Evolutionary conservation across 371 early-diverging fungal species (phyloP).

Genomic region (Circinella umbellata): DNA sequence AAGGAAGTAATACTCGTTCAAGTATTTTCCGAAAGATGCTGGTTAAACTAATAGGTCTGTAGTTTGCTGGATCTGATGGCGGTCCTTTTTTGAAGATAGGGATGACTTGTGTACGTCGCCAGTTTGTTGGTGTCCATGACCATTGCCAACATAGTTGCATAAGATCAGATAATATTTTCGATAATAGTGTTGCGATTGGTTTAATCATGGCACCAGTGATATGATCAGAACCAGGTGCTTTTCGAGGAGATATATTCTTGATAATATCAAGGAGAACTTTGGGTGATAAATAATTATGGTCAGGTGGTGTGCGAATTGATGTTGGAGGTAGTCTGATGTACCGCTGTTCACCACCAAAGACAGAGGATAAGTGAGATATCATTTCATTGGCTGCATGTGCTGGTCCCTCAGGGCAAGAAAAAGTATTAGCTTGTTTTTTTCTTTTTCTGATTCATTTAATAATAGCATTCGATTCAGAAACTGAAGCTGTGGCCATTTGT

Average conservation of each 20-base stretch:
- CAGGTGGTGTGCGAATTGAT: too few relatives aligned
- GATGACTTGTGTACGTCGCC: slow-evolving; percentile 28
- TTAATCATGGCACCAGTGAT: slow-evolving; percentile 30
- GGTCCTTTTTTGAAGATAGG: slow-evolving; percentile 31
- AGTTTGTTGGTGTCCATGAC: slow-evolving; percentile 18
- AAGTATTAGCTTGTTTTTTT: not conserved
- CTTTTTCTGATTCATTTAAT: slow-evolving; percentile 3
- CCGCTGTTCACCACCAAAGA: slow-evolving; percentile 12
- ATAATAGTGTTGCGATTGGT: slow-evolving; percentile 8
- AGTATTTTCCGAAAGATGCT: slow-evolving; percentile 19
- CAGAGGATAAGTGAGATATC: slow-evolving; percentile 13
- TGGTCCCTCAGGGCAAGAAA: slow-evolving; percentile 17
- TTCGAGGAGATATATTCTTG: slow-evolving; percentile 7
- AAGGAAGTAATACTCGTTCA: slow-evolving; percentile 12
- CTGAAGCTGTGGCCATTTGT: not conserved
- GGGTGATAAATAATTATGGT: too few relatives aligned
- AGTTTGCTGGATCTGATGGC: slow-evolving; percentile 19
- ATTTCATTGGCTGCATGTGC: slow-evolving; percentile 14
- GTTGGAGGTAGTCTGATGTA: not conserved
- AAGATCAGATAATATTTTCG: slow-evolving; percentile 16
- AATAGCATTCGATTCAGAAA: slow-evolving; percentile 1
- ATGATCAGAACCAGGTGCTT: slow-evolving; percentile 34
- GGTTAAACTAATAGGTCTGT: slow-evolving; percentile 26
- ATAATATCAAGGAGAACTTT: too few relatives aligned
- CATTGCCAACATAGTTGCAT: slow-evolving; percentile 27